These are phyloP conservation scores for Cutaneotrichosporon dermatis DNA, from an alignment of 1,284 basidiomycete species.

Conservation along the genomic window DNA sequence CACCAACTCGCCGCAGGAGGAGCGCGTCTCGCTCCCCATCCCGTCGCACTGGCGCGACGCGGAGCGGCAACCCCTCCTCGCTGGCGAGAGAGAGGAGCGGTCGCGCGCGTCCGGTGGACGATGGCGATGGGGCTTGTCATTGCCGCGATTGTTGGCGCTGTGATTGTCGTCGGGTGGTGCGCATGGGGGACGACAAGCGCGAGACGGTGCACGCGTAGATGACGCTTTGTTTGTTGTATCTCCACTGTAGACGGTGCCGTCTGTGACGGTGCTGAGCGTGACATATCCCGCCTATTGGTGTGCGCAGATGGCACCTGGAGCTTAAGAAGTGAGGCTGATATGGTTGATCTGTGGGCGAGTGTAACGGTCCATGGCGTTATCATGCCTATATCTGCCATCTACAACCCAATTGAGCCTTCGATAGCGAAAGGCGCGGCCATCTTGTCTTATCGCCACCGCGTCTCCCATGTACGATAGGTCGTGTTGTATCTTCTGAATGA, in stretches of 20 bases:
- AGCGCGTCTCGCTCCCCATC: background rate
- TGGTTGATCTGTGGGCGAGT: background rate
- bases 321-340: constrained; percentile 13
- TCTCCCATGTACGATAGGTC: background rate
- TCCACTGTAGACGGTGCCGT: background rate
- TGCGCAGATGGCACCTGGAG: background rate
- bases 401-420: background rate
- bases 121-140: background rate
- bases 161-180: background rate
- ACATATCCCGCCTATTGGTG: background rate
- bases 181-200: background rate
- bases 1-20: constrained; percentile 4
- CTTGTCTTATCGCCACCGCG: background rate
- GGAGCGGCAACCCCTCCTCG: constrained; percentile 50
- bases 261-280: constrained; percentile 32
- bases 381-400: too few relatives aligned
- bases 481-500: too few relatives aligned
- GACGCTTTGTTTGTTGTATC: background rate
- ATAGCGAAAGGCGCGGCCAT: background rate
- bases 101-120: background rate
- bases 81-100: constrained; percentile 18
- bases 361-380: too few relatives aligned
- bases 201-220: too few relatives aligned
- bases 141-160: background rate
- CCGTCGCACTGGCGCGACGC: constrained; percentile 24